Conservation (phyloP, 495 filamentous ascomycete genomes). For the Geoglossum glabrum region DNA sequence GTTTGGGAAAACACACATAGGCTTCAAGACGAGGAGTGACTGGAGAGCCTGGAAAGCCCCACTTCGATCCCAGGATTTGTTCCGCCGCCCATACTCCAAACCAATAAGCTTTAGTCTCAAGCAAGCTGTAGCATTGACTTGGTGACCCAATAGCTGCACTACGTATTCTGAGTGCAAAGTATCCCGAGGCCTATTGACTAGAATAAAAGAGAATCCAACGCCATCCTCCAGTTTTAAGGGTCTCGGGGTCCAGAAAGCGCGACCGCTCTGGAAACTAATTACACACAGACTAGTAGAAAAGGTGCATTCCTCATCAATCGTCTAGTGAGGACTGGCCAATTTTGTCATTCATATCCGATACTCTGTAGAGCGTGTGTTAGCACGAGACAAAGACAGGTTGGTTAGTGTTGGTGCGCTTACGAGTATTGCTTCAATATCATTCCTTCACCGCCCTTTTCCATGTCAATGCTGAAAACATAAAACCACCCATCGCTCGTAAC, state of each 20-base stretch:
- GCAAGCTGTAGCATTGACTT: background rate
- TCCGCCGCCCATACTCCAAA: too few relatives aligned
- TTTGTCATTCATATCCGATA: slow-evolving; percentile 14
- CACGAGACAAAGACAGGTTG: background rate
- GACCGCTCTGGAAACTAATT: background rate
- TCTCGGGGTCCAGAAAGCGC: background rate
- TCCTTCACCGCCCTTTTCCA: slow-evolving; percentile 92
- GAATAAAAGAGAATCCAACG: background rate
- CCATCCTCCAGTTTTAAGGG: background rate
- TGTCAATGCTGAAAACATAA: slow-evolving; percentile 84
- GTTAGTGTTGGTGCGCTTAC: slow-evolving; percentile 15
- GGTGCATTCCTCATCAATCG: background rate
- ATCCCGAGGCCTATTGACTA: background rate
- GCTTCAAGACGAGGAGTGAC: too few relatives aligned
- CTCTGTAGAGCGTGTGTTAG: slow-evolving; percentile 6
- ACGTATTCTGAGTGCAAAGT: background rate
- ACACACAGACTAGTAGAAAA: background rate
- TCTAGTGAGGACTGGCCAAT: slow-evolving; percentile 7
- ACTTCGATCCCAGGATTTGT: too few relatives aligned
- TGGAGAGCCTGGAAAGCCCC: too few relatives aligned
- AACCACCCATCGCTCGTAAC: slow-evolving; percentile 91
- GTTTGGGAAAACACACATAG: too few relatives aligned
- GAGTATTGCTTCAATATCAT: slow-evolving; percentile 68
- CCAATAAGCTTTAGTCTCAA: background rate
- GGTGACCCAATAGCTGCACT: background rate